Conservation (phyloP, 106 monocot genomes). For the Dioscorea alata region DNA sequence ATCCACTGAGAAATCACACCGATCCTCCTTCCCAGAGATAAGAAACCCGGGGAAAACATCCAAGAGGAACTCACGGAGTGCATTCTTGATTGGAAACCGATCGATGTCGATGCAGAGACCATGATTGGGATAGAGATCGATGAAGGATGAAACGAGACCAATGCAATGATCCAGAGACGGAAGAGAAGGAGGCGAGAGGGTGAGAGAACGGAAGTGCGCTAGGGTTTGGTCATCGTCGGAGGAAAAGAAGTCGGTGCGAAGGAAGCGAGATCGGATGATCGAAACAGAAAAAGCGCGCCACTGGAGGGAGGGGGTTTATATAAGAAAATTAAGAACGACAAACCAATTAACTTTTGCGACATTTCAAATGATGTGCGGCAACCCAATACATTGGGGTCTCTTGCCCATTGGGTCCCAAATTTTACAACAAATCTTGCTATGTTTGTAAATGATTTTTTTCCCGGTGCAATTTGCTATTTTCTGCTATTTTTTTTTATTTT, state of each 20-base stretch:
- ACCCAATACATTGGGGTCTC: too few relatives aligned
- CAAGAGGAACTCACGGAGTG: conserved; percentile 46
- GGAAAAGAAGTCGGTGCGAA: conserved; percentile 51
- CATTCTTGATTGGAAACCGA: conserved; percentile 34
- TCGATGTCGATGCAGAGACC: conserved; percentile 25
- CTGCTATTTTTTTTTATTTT: too few relatives aligned
- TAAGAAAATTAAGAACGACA: too few relatives aligned
- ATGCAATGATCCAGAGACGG: conserved; percentile 11
- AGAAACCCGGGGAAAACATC: conserved; percentile 39
- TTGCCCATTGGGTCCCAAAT: too few relatives aligned
- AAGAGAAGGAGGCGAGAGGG: conserved; percentile 28
- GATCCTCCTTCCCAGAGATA: background rate
- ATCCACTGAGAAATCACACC: background rate
- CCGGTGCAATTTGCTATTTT: too few relatives aligned
- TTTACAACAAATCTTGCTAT: too few relatives aligned
- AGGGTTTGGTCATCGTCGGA: conserved; percentile 19
- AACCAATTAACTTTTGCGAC: too few relatives aligned
- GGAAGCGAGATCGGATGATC: conserved; percentile 66
- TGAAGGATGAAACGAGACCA: conserved; percentile 3
- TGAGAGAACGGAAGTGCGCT: conserved; percentile 16
- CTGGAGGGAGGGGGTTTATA: too few relatives aligned
- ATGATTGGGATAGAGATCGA: conserved; percentile 10
- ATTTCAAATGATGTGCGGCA: too few relatives aligned
- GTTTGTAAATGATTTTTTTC: too few relatives aligned
- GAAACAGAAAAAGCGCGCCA: background rate